Evolutionary conservation across 2,329 filamentous ascomycete genomes (phyloP), one percentile per base, ranked within the genome.

Genomic region (Westerdykella aurantiaca): DNA sequence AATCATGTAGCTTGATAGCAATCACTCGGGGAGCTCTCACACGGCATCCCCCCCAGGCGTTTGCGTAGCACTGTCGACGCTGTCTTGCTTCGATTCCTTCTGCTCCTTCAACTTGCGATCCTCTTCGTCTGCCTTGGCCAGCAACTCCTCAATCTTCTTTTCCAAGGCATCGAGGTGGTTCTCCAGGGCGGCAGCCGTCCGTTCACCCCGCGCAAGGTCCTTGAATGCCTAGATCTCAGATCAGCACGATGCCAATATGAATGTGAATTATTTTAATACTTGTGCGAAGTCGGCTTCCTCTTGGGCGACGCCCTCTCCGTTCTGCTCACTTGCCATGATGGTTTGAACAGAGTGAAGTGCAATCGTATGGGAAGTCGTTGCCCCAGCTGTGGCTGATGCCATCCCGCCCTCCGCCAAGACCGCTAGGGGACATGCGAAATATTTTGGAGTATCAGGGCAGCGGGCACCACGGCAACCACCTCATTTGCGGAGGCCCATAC

Each of bases 141-240:
- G 63, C 5, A 79, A 57, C 37, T 72, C 70, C 49, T 78, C 74
- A 38, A 81, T 79, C 60, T 75, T 77, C 43, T 67, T 69, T 56
- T 81, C 78, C 42, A 81, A 68, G 18, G 66, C 66, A 45, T 70
- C 71, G 25, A 81, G 69, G 51, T 79, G 73, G 47, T 70, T 71
- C 56, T 81, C 78, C 23, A 81, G 61, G 16, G 72, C 75, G 22
- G 74, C 66, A 5, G 78, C 78, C 25, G 77, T 75, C 46, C 68
- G 69, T 61, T 81, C 78, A 55, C 78, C 78, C 46, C 73, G 76
- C 29, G 71, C 69, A 29, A 76, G 67, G 46, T 75, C 72, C 52
- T 74, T 68, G 57, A 75, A 72, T 31, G 73, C 72, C 73, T 76
- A 53, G 12, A n/a, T 29, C 7, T 40, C 35, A 22, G n/a, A 34